Evolutionary conservation across 225 moss, liverwort and hornwort genomes (phyloP).

Genomic region (Pseudisothecium myosuroides): DNA sequence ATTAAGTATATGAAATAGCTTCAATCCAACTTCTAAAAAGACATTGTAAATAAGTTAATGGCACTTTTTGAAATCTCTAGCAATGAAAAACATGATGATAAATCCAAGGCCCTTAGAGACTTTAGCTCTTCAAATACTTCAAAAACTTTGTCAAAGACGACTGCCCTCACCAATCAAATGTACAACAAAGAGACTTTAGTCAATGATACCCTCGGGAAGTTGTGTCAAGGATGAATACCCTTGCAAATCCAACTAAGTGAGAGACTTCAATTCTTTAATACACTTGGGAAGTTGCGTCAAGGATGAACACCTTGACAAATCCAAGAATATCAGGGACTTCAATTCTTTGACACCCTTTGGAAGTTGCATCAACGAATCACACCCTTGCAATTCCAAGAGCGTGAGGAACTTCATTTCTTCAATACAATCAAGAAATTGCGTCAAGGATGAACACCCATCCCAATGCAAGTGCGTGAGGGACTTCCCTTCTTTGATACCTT

Average conservation of each 20-base stretch:
- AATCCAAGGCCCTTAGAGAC: neutral
- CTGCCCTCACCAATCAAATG: rapidly evolving
- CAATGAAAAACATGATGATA: neutral
- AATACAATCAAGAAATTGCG: rapidly evolving
- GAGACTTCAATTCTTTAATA: neutral
- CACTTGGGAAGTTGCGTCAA: neutral
- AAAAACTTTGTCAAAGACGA: neutral
- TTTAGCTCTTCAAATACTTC: neutral
- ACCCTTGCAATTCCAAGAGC: rapidly evolving
- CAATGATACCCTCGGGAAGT: neutral
- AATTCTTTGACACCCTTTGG: too few relatives aligned
- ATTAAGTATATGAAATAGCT: neutral
- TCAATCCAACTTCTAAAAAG: too few relatives aligned
- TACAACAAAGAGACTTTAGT: rapidly evolving
- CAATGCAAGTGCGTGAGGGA: rapidly evolving
- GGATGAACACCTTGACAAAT: rapidly evolving
- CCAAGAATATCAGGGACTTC: neutral
- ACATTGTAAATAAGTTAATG: neutral
- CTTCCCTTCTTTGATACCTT: neutral
- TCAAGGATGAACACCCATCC: rapidly evolving
- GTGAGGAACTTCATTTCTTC: neutral
- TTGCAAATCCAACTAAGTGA: rapidly evolving
- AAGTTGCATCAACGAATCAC: neutral
- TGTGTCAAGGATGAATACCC: neutral
- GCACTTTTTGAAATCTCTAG: neutral